These are phyloP conservation scores for Carex arenaria DNA, from an alignment of 202 grass and related monocot species.

Conservation along the genomic window DNA sequence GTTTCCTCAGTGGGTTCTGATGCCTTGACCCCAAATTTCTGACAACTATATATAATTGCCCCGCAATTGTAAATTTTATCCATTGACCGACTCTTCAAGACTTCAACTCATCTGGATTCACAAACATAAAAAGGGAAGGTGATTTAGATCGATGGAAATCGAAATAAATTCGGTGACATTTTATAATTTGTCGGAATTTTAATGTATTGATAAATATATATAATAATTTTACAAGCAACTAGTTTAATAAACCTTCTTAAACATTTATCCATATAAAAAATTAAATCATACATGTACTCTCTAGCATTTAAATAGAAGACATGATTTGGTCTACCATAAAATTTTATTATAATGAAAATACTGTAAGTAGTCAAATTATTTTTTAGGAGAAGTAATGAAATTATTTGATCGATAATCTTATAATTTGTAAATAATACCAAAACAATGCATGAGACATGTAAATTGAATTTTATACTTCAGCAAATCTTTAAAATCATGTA, in stretches of 20 bases:
- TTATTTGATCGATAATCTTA: background rate
- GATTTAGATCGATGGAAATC: too few species aligned
- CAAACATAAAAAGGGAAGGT: too few species aligned
- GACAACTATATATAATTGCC: background rate
- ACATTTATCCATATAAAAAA: background rate
- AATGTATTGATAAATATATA: too few species aligned
- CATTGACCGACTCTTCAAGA: background rate
- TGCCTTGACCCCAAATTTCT: slow-evolving; percentile 12
- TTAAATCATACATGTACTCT: background rate
- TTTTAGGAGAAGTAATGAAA: background rate
- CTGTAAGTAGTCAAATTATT: too few species aligned
- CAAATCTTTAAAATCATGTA: too few species aligned
- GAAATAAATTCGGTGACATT: too few species aligned
- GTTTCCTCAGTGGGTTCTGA: background rate
- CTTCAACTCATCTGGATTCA: too few species aligned
- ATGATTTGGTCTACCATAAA: background rate
- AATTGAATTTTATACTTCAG: too few species aligned
- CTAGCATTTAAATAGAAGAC: background rate
- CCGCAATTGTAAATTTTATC: background rate
- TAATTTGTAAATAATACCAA: background rate
- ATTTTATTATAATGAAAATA: background rate
- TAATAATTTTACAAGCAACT: too few species aligned
- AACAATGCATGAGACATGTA: background rate
- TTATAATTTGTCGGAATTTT: too few species aligned
- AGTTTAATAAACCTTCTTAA: background rate